These are phyloP conservation scores for Cutaneotrichosporon cavernicola DNA, from an alignment of 1,284 basidiomycete genomes.

Conservation along the genomic window DNA sequence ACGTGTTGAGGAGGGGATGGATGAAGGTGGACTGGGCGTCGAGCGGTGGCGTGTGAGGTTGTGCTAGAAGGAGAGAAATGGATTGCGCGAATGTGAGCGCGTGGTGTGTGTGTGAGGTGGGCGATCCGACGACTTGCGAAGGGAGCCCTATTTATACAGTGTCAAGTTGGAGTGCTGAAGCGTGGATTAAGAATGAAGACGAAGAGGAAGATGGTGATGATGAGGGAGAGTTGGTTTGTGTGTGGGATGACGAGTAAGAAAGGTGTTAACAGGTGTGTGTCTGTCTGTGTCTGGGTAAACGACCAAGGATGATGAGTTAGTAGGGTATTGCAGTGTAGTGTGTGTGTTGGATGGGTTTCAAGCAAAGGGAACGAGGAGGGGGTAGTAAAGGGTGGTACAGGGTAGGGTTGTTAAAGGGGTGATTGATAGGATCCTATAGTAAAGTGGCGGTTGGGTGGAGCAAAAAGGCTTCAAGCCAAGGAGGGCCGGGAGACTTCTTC, in stretches of 20 bases:
- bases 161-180: neutral
- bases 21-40: conserved; percentile 31
- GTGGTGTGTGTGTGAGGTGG: neutral
- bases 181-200: neutral
- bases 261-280: neutral
- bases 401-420: too few species aligned
- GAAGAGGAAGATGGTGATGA: neutral
- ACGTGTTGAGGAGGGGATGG: conserved; percentile 20
- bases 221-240: neutral
- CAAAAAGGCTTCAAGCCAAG: too few species aligned
- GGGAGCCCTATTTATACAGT: conserved; percentile 1
- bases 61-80: conserved; percentile 36
- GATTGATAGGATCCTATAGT: too few species aligned
- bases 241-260: neutral
- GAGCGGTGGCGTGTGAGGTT: conserved; percentile 31
- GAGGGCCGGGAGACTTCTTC: too few species aligned
- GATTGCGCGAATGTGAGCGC: conserved; percentile 30
- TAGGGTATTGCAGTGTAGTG: too few species aligned
- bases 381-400: too few species aligned
- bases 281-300: too few species aligned
- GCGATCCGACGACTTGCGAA: neutral
- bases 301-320: neutral
- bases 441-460: too few species aligned
- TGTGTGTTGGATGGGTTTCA: neutral
- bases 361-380: too few species aligned